Evolutionary conservation across 1,284 basidiomycete genomes (phyloP).

Genomic region (Phlebopus sp.): DNA sequence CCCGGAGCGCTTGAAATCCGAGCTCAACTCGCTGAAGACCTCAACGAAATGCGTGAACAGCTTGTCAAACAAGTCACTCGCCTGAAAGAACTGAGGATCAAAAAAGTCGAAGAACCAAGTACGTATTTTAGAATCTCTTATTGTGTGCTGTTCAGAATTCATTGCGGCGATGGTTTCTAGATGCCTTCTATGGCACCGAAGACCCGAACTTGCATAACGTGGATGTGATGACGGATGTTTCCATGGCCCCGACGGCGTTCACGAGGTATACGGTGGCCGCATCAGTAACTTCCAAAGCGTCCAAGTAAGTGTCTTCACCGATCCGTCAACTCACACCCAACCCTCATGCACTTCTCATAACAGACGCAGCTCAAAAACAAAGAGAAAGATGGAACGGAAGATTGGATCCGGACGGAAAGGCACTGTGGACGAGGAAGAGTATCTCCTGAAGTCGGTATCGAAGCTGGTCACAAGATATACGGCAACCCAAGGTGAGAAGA

Average conservation of each 20-base stretch:
- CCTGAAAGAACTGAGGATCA: slow-evolving; percentile 75
- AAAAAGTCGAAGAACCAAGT: slow-evolving; percentile 83
- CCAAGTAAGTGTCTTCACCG: slow-evolving; percentile 49
- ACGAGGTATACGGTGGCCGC: slow-evolving; percentile 93
- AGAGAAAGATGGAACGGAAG: slow-evolving; percentile 82
- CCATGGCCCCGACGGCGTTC: slow-evolving; percentile 89
- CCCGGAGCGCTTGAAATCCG: slow-evolving; percentile 79
- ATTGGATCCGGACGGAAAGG: slow-evolving; percentile 89
- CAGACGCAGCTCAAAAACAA: slow-evolving; percentile 71
- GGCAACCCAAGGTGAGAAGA: slow-evolving; percentile 50
- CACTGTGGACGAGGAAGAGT: slow-evolving; percentile 96
- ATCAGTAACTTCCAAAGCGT: slow-evolving; percentile 62
- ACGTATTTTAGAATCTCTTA: slow-evolving; percentile 21
- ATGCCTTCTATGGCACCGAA: slow-evolving; percentile 83
- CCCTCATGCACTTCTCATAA: too few species aligned
- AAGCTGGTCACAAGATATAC: slow-evolving; percentile 68
- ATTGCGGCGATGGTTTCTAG: slow-evolving; percentile 36
- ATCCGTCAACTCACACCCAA: background rate
- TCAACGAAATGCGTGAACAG: slow-evolving; percentile 86
- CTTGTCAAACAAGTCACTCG: slow-evolving; percentile 80
- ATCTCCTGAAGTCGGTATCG: slow-evolving; percentile 80
- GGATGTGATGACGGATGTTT: slow-evolving; percentile 91
- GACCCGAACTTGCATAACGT: slow-evolving; percentile 82
- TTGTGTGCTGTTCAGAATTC: background rate
- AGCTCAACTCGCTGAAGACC: slow-evolving; percentile 75